Percentiles rank a stretch among this genome's conserved stretches.
Evolutionary conservation across 2,329 filamentous ascomycete genomes (phyloP).

Genomic region (Gliomastix tumulicola): DNA sequence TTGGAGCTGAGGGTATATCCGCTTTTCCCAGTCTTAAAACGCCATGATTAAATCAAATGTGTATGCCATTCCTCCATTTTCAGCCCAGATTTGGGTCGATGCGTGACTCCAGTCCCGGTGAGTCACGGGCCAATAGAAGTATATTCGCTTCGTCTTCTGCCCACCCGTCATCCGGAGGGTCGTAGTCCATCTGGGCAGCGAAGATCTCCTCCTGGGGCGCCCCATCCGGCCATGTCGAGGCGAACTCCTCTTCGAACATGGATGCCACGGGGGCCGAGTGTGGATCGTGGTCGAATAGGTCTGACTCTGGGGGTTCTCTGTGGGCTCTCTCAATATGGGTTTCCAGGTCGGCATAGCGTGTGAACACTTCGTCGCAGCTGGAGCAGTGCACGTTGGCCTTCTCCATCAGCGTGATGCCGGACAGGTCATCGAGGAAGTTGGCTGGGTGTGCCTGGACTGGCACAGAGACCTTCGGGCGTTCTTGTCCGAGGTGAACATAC

Average conservation of each 20-base stretch:
- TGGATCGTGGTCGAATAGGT: background rate
- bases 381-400: slow-evolving; percentile 37
- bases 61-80: background rate
- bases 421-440: slow-evolving; percentile 33
- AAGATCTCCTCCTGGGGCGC: slow-evolving; percentile 23
- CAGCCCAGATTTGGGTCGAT: slow-evolving; percentile 22
- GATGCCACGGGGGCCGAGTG: slow-evolving; percentile 8
- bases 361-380: slow-evolving; percentile 38
- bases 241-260: slow-evolving; percentile 10
- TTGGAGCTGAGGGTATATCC: too few relatives aligned
- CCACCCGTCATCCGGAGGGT: slow-evolving; percentile 30
- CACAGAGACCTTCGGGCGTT: slow-evolving; percentile 28
- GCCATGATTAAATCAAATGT: too few relatives aligned
- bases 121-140: slow-evolving; percentile 25
- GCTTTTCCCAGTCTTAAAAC: too few relatives aligned
- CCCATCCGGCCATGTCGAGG: slow-evolving; percentile 13
- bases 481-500: slow-evolving; percentile 66
- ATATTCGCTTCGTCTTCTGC: slow-evolving; percentile 35
- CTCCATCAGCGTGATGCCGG: slow-evolving; percentile 29
- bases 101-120: slow-evolving; percentile 12
- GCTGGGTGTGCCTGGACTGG: background rate
- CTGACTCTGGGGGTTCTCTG: slow-evolving; percentile 5
- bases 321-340: slow-evolving; percentile 31
- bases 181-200: slow-evolving; percentile 22
- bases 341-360: slow-evolving; percentile 42